Evolutionary conservation across 208 protist species (phyloP).

Genomic region (Willaertia magna): DNA sequence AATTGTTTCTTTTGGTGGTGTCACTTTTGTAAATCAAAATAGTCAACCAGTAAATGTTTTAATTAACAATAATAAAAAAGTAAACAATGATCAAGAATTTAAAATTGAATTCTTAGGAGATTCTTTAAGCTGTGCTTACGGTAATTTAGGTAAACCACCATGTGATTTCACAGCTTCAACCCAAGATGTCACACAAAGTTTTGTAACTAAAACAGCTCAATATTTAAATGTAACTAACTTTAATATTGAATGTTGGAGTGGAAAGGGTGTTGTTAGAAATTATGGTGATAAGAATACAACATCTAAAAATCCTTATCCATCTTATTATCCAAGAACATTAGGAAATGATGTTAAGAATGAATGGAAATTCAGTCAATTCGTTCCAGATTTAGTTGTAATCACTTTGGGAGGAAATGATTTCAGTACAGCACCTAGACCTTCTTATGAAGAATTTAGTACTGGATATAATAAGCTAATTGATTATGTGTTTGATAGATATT

Average conservation of each 20-base stretch:
- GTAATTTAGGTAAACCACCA: constrained; percentile 1
- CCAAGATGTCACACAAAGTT: background rate
- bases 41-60: background rate
- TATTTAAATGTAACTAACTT: background rate
- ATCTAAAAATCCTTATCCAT: background rate
- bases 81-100: background rate
- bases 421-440: background rate
- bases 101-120: constrained; percentile 15
- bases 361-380: constrained; percentile 3
- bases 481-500: background rate
- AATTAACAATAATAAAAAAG: background rate
- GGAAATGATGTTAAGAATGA: background rate
- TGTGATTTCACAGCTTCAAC: background rate
- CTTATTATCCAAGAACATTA: background rate
- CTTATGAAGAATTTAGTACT: background rate
- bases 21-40: background rate
- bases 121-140: constrained; percentile 9
- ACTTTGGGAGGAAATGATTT: constrained; percentile 11
- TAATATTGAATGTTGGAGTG: constrained; percentile 8
- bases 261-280: constrained; percentile 12
- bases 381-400: constrained; percentile 13
- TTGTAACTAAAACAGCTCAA: background rate
- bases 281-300: background rate
- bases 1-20: background rate
- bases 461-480: background rate